Evolutionary conservation across 257 asterid genomes (phyloP), one percentile per base, ranked within the genome.

Genomic region (Przewalskia tangutica): DNA sequence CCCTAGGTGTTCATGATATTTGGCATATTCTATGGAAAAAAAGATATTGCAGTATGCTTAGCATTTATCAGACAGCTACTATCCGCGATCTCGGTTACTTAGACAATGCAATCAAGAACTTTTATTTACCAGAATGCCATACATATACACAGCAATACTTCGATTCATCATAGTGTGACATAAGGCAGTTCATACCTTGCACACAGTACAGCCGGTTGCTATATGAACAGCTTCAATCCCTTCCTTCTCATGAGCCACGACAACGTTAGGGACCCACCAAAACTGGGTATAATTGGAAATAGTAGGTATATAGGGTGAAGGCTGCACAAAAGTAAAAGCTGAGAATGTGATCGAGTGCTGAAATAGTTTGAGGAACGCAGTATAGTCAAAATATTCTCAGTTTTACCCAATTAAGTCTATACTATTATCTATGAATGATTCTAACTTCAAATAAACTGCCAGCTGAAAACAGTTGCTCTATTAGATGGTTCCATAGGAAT

Each of bases 191-290:
- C 63, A 89, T 86, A 94, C 99, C 98, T 93, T 93, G 85, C 99
- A 96, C 58, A 96, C 18, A 20, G 98, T 96, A 87, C 98, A 98
- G 4, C 99, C 98, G 51, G 99, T 80, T 82, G 98, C 99, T 86
- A 96, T 88, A 92, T 96, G 99, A 87, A 94, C 84, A 83, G 95
- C 99, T 89, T 96, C 99, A 82, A 96, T 94, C 68, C 98, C 98
- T 91, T 94, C 98, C 85, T 93, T 96, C 82, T 92, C 93, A 87
- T 96, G 98, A 87, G 93, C 95, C 88, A 96, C 97, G 60, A 96
- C 91, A 83, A 94, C 98, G 86, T 96, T 96, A 86, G 99, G 98
- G 50, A 96, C 97, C 99, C 98, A 96, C 99, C 99, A 96, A 75
- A 94, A 93, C 84, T 93, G 93, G 71, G 99, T 96, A 88, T 96